phyloP scores from a whole-genome alignment of 129 eudicot genomes.

The Flaveria brownii region DNA sequence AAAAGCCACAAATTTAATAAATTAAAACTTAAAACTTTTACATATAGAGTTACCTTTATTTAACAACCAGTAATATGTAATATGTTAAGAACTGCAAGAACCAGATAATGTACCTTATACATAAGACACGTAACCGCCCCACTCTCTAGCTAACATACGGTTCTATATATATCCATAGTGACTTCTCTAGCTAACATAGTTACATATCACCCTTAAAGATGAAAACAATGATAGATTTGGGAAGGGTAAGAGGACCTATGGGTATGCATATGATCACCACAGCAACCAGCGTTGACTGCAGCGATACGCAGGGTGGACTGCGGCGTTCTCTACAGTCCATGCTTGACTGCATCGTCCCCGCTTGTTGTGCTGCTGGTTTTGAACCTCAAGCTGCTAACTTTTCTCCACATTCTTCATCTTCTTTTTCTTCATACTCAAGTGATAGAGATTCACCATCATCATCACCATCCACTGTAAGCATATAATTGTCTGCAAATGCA shows the following conservation, averaged over 20 bases:
- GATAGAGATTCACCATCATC: slow-evolving; percentile 38
- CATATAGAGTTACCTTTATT: neutral
- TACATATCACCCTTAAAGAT: slow-evolving; percentile 21
- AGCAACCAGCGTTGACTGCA: slow-evolving; percentile 40
- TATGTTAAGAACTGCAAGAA: neutral
- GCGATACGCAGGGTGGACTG: slow-evolving; percentile 37
- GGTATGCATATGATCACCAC: slow-evolving; percentile 38
- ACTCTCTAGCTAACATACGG: too few species aligned
- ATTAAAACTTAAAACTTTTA: too few species aligned
- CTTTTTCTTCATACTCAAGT: slow-evolving; percentile 31
- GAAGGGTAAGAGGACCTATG: slow-evolving; percentile 44
- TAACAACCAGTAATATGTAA: neutral
- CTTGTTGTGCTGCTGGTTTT: slow-evolving; percentile 41
- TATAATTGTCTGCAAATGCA: neutral
- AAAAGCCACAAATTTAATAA: slow-evolving; percentile 21
- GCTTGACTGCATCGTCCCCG: slow-evolving; percentile 33
- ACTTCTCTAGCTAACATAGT: slow-evolving; percentile 25
- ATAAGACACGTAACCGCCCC: too few species aligned
- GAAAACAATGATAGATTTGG: slow-evolving; percentile 47
- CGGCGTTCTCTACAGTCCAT: slow-evolving; percentile 35
- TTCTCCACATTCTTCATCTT: slow-evolving; percentile 29
- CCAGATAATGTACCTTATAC: too few species aligned
- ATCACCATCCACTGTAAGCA: slow-evolving; percentile 27
- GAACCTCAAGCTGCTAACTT: slow-evolving; percentile 22
- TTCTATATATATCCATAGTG: slow-evolving; percentile 24